Conservation (phyloP, 2,329 filamentous ascomycete species). For the Scolecobasidium constrictum region DNA sequence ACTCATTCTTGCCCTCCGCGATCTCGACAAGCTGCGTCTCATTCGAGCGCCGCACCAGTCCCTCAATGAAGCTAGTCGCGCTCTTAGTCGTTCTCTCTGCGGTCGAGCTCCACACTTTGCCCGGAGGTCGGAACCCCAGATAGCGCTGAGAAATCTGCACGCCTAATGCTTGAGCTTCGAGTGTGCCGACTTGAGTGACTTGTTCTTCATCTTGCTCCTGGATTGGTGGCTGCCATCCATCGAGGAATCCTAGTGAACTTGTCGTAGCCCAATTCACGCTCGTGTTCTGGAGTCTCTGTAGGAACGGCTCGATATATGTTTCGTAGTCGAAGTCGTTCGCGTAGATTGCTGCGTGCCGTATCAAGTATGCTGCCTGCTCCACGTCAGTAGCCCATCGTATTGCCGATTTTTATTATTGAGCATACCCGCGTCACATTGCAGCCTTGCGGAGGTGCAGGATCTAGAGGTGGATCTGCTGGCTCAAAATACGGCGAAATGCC, state of each 20-base stretch:
- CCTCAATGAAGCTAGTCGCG: slow-evolving; percentile 47
- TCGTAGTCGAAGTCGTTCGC: slow-evolving; percentile 43
- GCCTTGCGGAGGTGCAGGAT: slow-evolving; percentile 37
- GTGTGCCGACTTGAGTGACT: slow-evolving; percentile 49
- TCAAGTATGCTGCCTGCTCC: slow-evolving; percentile 29
- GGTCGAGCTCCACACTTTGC: slow-evolving; percentile 50
- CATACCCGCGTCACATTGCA: slow-evolving; percentile 36
- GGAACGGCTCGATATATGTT: slow-evolving; percentile 39
- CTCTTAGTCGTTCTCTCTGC: slow-evolving; percentile 51
- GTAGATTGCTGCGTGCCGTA: slow-evolving; percentile 41
- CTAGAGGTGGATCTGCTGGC: slow-evolving; percentile 33
- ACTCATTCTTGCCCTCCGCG: slow-evolving; percentile 45
- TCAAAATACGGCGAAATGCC: slow-evolving; percentile 41
- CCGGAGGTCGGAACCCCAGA: slow-evolving; percentile 40
- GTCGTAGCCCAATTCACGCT: slow-evolving; percentile 48
- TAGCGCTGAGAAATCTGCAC: slow-evolving; percentile 49
- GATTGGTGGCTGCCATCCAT: slow-evolving; percentile 46
- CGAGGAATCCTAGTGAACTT: slow-evolving; percentile 45
- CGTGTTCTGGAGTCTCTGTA: slow-evolving; percentile 47
- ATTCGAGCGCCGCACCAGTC: slow-evolving; percentile 42
- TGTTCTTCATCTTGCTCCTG: slow-evolving; percentile 45
- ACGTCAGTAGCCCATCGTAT: not conserved
- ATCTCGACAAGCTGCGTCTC: slow-evolving; percentile 45
- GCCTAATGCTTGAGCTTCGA: slow-evolving; percentile 50
- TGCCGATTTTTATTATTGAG: not conserved